Evolutionary conservation across 1,139 yeast genomes (phyloP).

Genomic region (Waltiozyma sp.): DNA sequence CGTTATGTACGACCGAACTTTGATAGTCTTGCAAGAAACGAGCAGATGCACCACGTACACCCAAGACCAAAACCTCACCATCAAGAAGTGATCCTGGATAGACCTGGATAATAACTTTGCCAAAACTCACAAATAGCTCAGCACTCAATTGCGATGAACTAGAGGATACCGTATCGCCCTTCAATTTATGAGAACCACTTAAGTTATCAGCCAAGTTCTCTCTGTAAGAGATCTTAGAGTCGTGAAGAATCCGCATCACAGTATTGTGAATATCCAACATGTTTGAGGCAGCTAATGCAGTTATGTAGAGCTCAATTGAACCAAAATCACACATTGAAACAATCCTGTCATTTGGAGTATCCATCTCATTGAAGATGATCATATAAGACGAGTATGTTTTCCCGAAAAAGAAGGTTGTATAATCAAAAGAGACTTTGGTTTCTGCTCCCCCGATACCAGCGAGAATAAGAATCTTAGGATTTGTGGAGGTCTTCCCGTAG

Average conservation of each 20-base stretch:
- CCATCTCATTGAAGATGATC: slow-evolving; percentile 61
- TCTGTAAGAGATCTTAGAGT: slow-evolving; percentile 57
- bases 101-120: slow-evolving; percentile 46
- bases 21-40: slow-evolving; percentile 48
- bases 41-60: slow-evolving; percentile 49
- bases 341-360: slow-evolving; percentile 48
- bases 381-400: slow-evolving; percentile 38
- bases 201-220: slow-evolving; percentile 39
- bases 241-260: slow-evolving; percentile 60
- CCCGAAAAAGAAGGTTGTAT: slow-evolving; percentile 68
- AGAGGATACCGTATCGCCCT: slow-evolving; percentile 12
- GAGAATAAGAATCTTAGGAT: slow-evolving; percentile 61
- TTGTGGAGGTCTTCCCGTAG: slow-evolving; percentile 48
- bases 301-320: slow-evolving; percentile 50
- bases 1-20: slow-evolving; percentile 33
- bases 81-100: slow-evolving; percentile 74
- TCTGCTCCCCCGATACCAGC: slow-evolving; percentile 47
- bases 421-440: slow-evolving; percentile 64
- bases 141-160: slow-evolving; percentile 34
- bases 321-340: slow-evolving; percentile 46
- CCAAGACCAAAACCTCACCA: slow-evolving; percentile 57
- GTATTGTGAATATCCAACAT: slow-evolving; percentile 69
- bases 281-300: slow-evolving; percentile 80
- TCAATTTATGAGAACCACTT: slow-evolving; percentile 8
- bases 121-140: slow-evolving; percentile 49